Evolutionary conservation across 495 filamentous ascomycete genomes (phyloP).

Genomic region (Lepidopterella palustris): DNA sequence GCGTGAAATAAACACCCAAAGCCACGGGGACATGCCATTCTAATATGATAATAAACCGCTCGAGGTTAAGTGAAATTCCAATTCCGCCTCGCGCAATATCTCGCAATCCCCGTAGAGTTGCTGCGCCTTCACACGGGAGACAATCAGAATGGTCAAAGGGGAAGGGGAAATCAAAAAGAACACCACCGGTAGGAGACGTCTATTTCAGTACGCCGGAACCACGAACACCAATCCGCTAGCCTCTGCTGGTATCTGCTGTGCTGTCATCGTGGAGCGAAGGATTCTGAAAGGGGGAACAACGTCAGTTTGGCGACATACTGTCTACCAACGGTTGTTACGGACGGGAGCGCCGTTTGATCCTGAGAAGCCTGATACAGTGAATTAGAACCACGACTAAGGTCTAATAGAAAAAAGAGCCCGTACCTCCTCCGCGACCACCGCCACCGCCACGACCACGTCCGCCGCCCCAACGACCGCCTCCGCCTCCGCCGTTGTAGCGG

Average conservation of each 20-base stretch:
- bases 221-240: neutral
- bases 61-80: neutral
- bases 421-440: constrained; percentile 50
- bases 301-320: neutral
- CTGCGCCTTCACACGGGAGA: neutral
- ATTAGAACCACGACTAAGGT: constrained; percentile 6
- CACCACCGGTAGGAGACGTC: constrained; percentile 3
- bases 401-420: constrained; percentile 4
- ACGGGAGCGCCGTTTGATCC: constrained; percentile 36
- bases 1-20: neutral
- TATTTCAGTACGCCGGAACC: constrained; percentile 22
- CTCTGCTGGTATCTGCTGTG: constrained; percentile 4
- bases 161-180: constrained; percentile 3
- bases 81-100: neutral
- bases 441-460: constrained; percentile 60
- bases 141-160: neutral
- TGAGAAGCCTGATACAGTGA: constrained; percentile 22
- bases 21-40: neutral
- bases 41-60: neutral
- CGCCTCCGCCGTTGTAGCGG: constrained; percentile 80
- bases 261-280: too few relatives aligned
- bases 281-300: neutral
- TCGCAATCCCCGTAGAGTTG: neutral
- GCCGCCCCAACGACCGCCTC: constrained; percentile 34
- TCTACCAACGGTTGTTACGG: constrained; percentile 37